These are phyloP conservation scores for Boletus edulis DNA, from an alignment of 768 basidiomycete species.

Conservation along the genomic window DNA sequence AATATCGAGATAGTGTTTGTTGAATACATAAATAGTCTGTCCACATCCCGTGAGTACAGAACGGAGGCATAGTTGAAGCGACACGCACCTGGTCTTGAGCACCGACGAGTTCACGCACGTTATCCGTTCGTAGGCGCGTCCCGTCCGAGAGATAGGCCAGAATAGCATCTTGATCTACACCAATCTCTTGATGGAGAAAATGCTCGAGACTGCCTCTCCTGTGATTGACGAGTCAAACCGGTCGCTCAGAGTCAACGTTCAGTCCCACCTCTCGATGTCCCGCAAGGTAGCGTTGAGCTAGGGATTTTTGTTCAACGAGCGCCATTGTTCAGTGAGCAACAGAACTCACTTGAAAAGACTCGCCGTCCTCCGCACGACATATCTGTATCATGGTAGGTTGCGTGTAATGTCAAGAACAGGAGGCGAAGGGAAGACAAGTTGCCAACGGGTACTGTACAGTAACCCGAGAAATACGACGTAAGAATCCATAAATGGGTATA, in stretches of 20 bases:
- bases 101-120: constrained; percentile 73
- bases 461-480: constrained; percentile 18
- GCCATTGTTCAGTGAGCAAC: neutral
- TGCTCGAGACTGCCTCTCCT: constrained; percentile 68
- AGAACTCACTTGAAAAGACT: constrained; percentile 51
- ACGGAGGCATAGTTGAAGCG: neutral
- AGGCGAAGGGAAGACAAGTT: neutral
- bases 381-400: constrained; percentile 52
- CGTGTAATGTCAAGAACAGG: constrained; percentile 8
- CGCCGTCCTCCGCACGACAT: constrained; percentile 64
- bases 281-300: constrained; percentile 61
- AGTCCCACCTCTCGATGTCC: constrained; percentile 70
- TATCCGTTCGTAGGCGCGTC: constrained; percentile 63
- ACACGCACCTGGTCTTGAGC: constrained; percentile 66
- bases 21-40: constrained; percentile 79
- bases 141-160: constrained; percentile 83
- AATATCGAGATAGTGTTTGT: constrained; percentile 74
- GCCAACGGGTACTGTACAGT: neutral
- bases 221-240: constrained; percentile 5
- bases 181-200: constrained; percentile 70
- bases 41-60: constrained; percentile 10
- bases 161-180: constrained; percentile 64
- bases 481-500: constrained; percentile 16
- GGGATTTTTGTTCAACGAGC: neutral
- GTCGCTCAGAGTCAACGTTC: neutral